Evolutionary conservation across 2,329 filamentous ascomycete genomes (phyloP).

Genomic region (Fusarium mangiferae): DNA sequence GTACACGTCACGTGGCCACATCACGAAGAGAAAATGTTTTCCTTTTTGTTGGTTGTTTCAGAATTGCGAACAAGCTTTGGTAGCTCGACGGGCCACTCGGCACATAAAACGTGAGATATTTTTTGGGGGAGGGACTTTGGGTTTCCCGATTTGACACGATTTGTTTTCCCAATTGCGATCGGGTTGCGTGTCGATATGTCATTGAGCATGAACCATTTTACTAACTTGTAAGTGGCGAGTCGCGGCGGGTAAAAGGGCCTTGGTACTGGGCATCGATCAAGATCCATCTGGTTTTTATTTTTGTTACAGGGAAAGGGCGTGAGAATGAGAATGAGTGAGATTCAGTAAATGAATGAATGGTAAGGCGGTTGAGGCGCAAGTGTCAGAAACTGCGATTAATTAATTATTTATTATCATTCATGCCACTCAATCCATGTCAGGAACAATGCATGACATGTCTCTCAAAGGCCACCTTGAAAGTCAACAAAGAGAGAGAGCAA

Average conservation of each 20-base stretch:
- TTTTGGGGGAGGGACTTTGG: not conserved
- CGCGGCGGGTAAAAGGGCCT: not conserved
- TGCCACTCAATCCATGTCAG: conserved; percentile 10
- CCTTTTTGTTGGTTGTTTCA: conserved; percentile 19
- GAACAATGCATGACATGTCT: conserved; percentile 4
- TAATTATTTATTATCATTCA: not conserved
- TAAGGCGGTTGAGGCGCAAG: conserved; percentile 17
- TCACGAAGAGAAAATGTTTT: not conserved
- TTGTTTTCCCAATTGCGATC: conserved; percentile 22
- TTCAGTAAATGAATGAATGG: not conserved
- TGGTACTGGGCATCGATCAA: not conserved
- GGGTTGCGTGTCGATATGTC: conserved; percentile 32
- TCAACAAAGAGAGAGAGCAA: not conserved
- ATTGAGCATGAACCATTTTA: conserved; percentile 23
- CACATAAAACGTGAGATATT: not conserved
- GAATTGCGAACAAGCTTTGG: conserved; percentile 25
- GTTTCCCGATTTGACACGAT: conserved; percentile 30
- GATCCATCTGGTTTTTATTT: conserved; percentile 7
- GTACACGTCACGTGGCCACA: not conserved
- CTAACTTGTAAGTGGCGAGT: conserved; percentile 28
- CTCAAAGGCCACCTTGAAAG: not conserved
- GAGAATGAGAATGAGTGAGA: not conserved
- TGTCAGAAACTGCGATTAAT: conserved; percentile 18
- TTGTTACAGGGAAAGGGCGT: not conserved
- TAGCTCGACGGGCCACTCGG: conserved; percentile 9